phyloP scores from a whole-genome alignment of 495 filamentous ascomycete genomes.

The Penicillium fimorum region DNA sequence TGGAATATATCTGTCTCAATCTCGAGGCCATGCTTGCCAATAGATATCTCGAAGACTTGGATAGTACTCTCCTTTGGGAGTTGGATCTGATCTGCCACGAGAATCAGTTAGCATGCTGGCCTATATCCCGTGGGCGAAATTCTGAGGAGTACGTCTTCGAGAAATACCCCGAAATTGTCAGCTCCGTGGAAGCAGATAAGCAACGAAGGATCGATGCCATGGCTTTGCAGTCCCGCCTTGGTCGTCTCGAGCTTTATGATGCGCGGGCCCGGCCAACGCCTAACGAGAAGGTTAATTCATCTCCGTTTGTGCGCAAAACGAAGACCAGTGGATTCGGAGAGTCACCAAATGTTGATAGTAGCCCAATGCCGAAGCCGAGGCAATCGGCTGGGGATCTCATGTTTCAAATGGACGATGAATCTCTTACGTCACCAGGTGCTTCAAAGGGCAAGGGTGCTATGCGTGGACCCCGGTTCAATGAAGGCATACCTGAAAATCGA shows the following conservation, averaged over 20 bases:
- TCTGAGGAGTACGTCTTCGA: conserved; percentile 68
- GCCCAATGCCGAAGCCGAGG: conserved; percentile 63
- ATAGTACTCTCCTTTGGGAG: conserved; percentile 74
- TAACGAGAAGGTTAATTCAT: conserved; percentile 50
- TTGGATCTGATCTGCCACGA: conserved; percentile 75
- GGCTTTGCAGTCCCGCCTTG: conserved; percentile 56
- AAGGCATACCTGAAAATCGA: conserved; percentile 16
- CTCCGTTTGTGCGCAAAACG: conserved; percentile 54
- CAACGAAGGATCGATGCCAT: conserved; percentile 59
- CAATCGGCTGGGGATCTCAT: conserved; percentile 73
- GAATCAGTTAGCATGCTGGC: conserved; percentile 74
- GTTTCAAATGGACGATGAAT: conserved; percentile 93
- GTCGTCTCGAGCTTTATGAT: conserved; percentile 57
- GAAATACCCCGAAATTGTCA: conserved; percentile 64
- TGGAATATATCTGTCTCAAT: conserved; percentile 77
- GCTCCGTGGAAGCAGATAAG: conserved; percentile 51
- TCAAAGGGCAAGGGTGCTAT: conserved; percentile 35
- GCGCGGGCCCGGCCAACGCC: conserved; percentile 42
- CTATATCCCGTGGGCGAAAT: conserved; percentile 70
- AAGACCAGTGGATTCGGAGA: conserved; percentile 48
- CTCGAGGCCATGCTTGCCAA: conserved; percentile 7
- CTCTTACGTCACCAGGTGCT: conserved; percentile 27
- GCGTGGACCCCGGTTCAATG: conserved; percentile 21
- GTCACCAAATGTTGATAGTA: conserved; percentile 42
- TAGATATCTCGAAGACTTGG: conserved; percentile 77